Percentiles rank a stretch among this genome's conserved stretches.
Evolutionary conservation across 768 basidiomycete genomes (phyloP).

Genomic region (Pilatotrama ljubarskyi): DNA sequence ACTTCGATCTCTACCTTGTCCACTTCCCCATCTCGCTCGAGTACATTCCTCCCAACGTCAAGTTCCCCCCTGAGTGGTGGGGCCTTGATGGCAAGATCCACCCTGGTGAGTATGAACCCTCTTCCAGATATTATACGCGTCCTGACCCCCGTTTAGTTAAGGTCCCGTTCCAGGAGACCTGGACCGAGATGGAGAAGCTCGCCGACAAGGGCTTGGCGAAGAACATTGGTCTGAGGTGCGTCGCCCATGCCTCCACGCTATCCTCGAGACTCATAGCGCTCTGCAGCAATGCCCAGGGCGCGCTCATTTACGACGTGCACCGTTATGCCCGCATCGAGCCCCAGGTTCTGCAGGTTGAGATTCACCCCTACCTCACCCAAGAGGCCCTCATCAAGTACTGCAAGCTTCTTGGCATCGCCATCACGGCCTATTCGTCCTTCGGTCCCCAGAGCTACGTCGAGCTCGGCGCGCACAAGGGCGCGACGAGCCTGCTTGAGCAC

Average conservation of each 20-base stretch:
- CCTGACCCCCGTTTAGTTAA: constrained; percentile 42
- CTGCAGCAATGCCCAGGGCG: constrained; percentile 70
- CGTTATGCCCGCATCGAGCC: constrained; percentile 72
- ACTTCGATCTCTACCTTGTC: constrained; percentile 78
- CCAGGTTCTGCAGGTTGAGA: constrained; percentile 59
- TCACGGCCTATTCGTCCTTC: constrained; percentile 60
- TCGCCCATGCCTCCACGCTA: neutral
- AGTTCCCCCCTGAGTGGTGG: constrained; percentile 84
- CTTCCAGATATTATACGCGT: neutral
- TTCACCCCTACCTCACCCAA: constrained; percentile 58
- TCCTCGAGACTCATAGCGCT: too few relatives aligned
- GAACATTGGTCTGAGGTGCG: constrained; percentile 78
- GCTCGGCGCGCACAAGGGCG: constrained; percentile 56
- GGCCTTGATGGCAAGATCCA: constrained; percentile 71
- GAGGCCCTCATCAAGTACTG: constrained; percentile 45
- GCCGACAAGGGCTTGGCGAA: constrained; percentile 68
- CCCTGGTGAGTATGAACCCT: constrained; percentile 46
- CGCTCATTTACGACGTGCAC: constrained; percentile 71
- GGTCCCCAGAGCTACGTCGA: constrained; percentile 63
- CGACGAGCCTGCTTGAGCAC: constrained; percentile 55
- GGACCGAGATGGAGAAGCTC: constrained; percentile 79
- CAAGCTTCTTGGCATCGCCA: constrained; percentile 45
- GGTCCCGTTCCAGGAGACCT: constrained; percentile 78
- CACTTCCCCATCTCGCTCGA: constrained; percentile 85
- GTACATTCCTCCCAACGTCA: constrained; percentile 74